Conservation (phyloP, 306 rosid genomes). For the Betula pendula region DNA sequence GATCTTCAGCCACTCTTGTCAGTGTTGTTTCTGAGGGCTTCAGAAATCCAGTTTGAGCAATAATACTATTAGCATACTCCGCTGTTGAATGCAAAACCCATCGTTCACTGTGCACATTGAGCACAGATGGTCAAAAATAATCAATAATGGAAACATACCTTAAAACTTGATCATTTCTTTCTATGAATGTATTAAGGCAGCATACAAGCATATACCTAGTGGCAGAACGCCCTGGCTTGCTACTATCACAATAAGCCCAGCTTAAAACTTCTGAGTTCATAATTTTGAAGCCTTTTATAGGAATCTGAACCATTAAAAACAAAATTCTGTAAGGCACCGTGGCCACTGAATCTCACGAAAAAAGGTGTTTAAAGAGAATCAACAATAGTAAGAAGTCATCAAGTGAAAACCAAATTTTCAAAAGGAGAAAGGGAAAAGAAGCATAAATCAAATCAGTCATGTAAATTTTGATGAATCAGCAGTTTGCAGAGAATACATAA, state of each 20-base stretch:
- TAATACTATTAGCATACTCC: slow-evolving; percentile 73
- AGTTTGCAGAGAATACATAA: slow-evolving; percentile 17
- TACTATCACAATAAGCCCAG: slow-evolving; percentile 82
- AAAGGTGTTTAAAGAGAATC: neutral
- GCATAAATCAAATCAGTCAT: slow-evolving; percentile 19
- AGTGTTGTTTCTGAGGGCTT: slow-evolving; percentile 64
- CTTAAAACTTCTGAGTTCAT: slow-evolving; percentile 65
- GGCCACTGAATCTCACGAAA: slow-evolving; percentile 25
- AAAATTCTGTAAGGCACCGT: slow-evolving; percentile 21
- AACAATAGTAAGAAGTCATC: slow-evolving; percentile 14
- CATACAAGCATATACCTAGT: slow-evolving; percentile 45
- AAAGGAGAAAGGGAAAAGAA: slow-evolving; percentile 15
- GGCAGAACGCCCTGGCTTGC: slow-evolving; percentile 78
- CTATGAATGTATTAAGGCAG: slow-evolving; percentile 10
- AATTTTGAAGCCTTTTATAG: slow-evolving; percentile 65
- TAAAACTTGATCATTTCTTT: slow-evolving; percentile 10
- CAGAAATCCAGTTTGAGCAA: slow-evolving; percentile 74
- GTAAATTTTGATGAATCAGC: slow-evolving; percentile 13
- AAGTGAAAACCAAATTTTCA: slow-evolving; percentile 19
- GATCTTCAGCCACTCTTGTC: slow-evolving; percentile 75
- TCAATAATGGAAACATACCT: slow-evolving; percentile 24
- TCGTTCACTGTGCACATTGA: slow-evolving; percentile 54
- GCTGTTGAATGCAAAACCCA: slow-evolving; percentile 89
- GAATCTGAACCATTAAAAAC: slow-evolving; percentile 56
- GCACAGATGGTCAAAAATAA: slow-evolving; percentile 14